phyloP scores from a whole-genome alignment of 2,329 filamentous ascomycete species.

The Penicillium sp. region DNA sequence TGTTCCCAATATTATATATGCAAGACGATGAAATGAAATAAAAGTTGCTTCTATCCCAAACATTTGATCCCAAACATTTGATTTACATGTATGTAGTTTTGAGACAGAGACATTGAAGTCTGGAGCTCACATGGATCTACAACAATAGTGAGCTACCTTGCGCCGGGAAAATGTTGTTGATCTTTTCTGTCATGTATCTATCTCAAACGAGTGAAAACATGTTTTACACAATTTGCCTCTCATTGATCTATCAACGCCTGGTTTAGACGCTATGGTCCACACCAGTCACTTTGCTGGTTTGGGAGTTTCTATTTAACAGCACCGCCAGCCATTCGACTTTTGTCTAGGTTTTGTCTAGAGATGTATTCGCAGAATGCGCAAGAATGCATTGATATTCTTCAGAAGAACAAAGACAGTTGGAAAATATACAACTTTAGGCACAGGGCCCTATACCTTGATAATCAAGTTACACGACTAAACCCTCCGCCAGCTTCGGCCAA shows the following conservation, averaged over 20 bases:
- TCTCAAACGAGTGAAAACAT: too few species aligned
- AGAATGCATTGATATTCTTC: too few species aligned
- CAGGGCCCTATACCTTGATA: too few species aligned
- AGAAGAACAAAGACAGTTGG: too few species aligned
- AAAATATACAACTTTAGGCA: too few species aligned
- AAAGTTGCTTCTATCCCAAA: slow-evolving; percentile 1
- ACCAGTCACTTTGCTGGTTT: too few species aligned
- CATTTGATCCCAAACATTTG: neutral
- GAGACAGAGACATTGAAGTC: neutral
- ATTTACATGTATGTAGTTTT: neutral
- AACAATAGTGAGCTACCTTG: neutral
- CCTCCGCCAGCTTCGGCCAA: neutral
- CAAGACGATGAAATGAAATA: neutral
- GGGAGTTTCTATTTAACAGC: too few species aligned
- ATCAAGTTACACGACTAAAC: neutral
- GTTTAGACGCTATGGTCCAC: too few species aligned
- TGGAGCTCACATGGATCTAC: neutral
- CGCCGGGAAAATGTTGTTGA: neutral
- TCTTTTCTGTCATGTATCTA: neutral
- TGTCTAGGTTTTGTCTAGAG: too few species aligned
- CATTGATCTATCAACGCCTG: too few species aligned
- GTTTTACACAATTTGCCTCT: too few species aligned
- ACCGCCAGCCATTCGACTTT: too few species aligned
- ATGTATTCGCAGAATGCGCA: neutral
- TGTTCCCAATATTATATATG: neutral